A percentile compares a stretch with the other conserved stretches of the same genome.
Evolutionary conservation across 805 yeast genomes (phyloP).

Genomic region (Yarrowia sp.): DNA sequence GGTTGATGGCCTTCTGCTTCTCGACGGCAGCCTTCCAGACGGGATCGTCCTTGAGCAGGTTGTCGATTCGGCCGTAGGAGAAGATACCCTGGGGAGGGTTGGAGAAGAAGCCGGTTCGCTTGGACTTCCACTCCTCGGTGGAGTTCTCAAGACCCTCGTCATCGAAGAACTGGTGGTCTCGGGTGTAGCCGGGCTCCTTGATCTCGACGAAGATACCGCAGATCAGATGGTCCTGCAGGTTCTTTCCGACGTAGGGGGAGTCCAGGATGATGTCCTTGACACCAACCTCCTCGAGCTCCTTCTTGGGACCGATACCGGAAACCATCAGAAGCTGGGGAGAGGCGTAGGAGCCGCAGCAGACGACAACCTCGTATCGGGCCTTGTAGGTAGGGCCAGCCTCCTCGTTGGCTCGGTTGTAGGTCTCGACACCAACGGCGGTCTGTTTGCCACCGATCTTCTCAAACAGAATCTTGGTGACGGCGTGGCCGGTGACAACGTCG

Average conservation of each 20-base stretch:
- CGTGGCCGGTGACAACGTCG: constrained; percentile 34
- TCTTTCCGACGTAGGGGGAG: constrained; percentile 49
- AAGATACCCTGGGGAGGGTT: constrained; percentile 39
- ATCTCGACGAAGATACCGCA: constrained; percentile 40
- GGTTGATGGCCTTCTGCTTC: constrained; percentile 46
- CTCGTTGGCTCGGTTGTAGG: constrained; percentile 34
- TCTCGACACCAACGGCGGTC: constrained; percentile 39
- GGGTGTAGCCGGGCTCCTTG: constrained; percentile 30
- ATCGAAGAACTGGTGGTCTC: constrained; percentile 38
- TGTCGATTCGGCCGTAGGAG: constrained; percentile 42
- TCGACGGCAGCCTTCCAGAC: constrained; percentile 39
- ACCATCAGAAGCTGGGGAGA: constrained; percentile 50
- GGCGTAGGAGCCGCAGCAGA: constrained; percentile 49
- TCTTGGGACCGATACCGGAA: constrained; percentile 49
- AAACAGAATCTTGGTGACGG: constrained; percentile 36
- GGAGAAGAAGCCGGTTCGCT: constrained; percentile 39
- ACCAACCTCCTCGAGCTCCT: constrained; percentile 47
- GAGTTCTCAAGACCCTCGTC: constrained; percentile 38
- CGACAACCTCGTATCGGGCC: constrained; percentile 47
- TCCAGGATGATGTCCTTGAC: constrained; percentile 46
- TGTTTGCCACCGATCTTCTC: constrained; percentile 37
- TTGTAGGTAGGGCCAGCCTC: constrained; percentile 43
- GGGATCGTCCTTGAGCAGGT: constrained; percentile 45
- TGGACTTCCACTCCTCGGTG: constrained; percentile 38
- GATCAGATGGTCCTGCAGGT: constrained; percentile 49